These are phyloP conservation scores for Pinus albicaulis DNA, from an alignment of 75 land plant species.

Conservation along the genomic window DNA sequence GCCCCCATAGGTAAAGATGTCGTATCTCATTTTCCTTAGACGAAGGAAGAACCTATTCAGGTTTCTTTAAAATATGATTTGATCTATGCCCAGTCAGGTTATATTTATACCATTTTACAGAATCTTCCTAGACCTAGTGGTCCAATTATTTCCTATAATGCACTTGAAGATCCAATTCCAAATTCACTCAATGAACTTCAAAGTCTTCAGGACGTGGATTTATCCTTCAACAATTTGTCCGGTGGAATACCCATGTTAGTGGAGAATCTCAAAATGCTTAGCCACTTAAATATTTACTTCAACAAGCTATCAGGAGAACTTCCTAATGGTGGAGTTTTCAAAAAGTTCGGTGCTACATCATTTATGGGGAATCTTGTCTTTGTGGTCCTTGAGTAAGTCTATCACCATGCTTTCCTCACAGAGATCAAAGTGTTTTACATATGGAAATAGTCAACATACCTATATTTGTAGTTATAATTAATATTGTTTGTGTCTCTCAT, in stretches of 20 bases:
- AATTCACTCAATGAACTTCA: conserved; percentile 23
- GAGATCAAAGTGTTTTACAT: background rate
- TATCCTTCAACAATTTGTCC: conserved; percentile 27
- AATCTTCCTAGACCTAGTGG: no score
- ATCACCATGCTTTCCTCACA: background rate
- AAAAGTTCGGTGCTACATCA: background rate
- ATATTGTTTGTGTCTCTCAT: background rate
- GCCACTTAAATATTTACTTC: conserved; percentile 25
- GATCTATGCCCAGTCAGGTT: no score
- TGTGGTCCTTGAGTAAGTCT: conserved; percentile 7
- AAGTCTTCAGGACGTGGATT: conserved; percentile 21
- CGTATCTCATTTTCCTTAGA: no score
- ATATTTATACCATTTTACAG: no score
- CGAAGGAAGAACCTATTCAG: no score
- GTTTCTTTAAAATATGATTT: no score
- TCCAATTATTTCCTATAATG: conserved; percentile 26
- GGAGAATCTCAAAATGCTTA: conserved; percentile 12
- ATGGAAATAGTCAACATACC: background rate
- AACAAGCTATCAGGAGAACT: conserved; percentile 19
- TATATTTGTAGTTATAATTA: background rate
- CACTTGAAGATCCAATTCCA: conserved; percentile 19
- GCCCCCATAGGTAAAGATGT: no score
- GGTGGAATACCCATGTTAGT: conserved; percentile 33
- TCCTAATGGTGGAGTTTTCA: conserved; percentile 18
- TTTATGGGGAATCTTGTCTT: conserved; percentile 16